Evolutionary conservation across 2,329 filamentous ascomycete genomes (phyloP), one percentile per base, ranked within the genome.

Genomic region (Penicillium sp.): DNA sequence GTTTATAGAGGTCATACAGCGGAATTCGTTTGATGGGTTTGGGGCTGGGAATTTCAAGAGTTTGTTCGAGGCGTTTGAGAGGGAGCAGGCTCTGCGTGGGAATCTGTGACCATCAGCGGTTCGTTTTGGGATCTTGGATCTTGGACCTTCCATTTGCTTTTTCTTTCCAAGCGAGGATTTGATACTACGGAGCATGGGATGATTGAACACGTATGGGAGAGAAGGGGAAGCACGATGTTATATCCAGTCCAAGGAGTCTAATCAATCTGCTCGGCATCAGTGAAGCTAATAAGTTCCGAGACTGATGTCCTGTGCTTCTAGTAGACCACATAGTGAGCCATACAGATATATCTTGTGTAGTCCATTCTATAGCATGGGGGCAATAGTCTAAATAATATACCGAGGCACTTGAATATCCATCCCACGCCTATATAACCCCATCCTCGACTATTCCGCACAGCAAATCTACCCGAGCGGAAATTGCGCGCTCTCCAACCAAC

Each of bases 31-130:
- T 68, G 83, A 87, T 50, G 89, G 88, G 0, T 95, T 95, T 61
- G 89, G 89, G 4, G 89, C 88, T 0, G 89, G 89, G 1, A 95
- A 95, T 69, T 95, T 95, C 72, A 95, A 89, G 80, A 87, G 83
- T 59, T 64, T 95, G 62, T 95, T 95, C 63, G 88, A 95, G 75
- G 88, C 89, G 1, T 93, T 95, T 69, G 89, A 95, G 77, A 75
- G 88, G 48, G 89, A 95, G 70, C 89, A 95, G 75, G 87, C 81
- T 24, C 74, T 83, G 68, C 76, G 89, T 50, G 88, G 88, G 2
- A 95, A 95, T 66, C 66, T 94, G 70, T 87, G 17, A 50, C 6
- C 13, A 50, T 6, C 15, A 3, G 5, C 17, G 22, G n/a, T 15
- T 24, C 4, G 9, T 41, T 22, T 38, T 22, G 12, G 3, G 19